Evolutionary conservation across 345 rosid species (phyloP), one percentile per base, ranked within the genome.

Genomic region (Isatis tinctoria): DNA sequence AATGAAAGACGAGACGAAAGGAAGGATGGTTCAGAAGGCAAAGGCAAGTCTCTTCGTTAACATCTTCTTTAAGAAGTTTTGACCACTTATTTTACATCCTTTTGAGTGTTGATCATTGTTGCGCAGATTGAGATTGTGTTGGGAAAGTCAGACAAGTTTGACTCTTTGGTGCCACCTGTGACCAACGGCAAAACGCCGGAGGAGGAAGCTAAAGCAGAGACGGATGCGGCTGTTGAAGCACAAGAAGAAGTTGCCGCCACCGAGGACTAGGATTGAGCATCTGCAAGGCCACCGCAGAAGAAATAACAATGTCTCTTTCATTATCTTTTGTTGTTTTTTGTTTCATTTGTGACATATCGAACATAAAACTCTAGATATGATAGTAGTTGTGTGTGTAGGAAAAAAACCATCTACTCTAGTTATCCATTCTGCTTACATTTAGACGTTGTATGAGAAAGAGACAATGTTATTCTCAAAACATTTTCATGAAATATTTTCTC

Each of bases 1-100:
- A 58, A 87, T 90, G 90, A 91, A 88, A 77, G 98, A 94, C 48
- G 92, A 91, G 80, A 86, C 64, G 60, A 85, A 85, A 80, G 97
- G 98, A 47, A 83, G 84, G 30, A 43, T 88, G 66, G 82, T 88
- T 14, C 97, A 91, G 65, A 94, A 94, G 82, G 97, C 97, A 8
- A 91, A 94, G 95, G 98, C 86, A 57, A 56, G 77, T 40, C 67
- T 13, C 32, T 13, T 45, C 17, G 24, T 41, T 16, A 17, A 4
- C 4, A 51, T 41, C 1, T n/a, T 0, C 13, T 30, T 54, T 13
- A 36, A 8, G 10, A 49, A 33, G 8, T 0, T 0, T 7, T 16
- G 12, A 33, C 2, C 17, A 17, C 5, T 9, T 28, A 44, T 10
- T 61, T 52, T 6, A 60, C 48, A 4, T 14, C 10, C 3, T 0